Conservation (phyloP, 176 grass and related monocot genomes). For the Zea luxurians region DNA sequence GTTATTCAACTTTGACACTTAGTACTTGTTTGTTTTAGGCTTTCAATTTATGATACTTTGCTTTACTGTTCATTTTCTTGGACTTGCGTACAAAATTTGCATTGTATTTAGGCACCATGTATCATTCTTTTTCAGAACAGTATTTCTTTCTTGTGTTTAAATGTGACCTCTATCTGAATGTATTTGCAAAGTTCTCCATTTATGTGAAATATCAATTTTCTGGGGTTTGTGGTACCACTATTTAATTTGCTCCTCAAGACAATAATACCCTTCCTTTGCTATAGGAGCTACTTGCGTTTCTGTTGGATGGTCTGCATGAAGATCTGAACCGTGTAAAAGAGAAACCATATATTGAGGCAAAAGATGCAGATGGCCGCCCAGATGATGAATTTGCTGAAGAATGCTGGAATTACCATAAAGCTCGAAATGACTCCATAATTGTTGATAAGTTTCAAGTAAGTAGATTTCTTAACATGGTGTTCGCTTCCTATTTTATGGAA, state of each 20-base stretch:
- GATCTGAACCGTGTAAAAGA: slow-evolving; percentile 97
- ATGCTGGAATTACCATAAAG: slow-evolving; percentile 91
- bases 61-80: background rate
- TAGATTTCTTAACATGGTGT: background rate
- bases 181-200: background rate
- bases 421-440: slow-evolving; percentile 98
- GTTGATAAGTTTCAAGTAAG: slow-evolving; percentile 95
- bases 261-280: slow-evolving; percentile 19
- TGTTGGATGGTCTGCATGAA: slow-evolving; percentile 98
- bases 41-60: background rate
- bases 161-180: background rate
- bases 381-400: slow-evolving; percentile 88
- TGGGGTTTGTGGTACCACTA: background rate
- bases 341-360: slow-evolving; percentile 98
- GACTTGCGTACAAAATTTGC: background rate
- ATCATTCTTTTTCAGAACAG: background rate
- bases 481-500: background rate
- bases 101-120: background rate
- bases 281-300: slow-evolving; percentile 93
- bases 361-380: slow-evolving; percentile 81
- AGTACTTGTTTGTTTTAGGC: background rate
- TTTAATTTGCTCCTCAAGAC: background rate
- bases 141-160: background rate
- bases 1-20: background rate
- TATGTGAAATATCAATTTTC: background rate